A percentile compares a stretch with the other conserved stretches of the same genome.
phyloP scores from a whole-genome alignment of 306 rosid genomes.

The Gastrolobium bilobum region DNA sequence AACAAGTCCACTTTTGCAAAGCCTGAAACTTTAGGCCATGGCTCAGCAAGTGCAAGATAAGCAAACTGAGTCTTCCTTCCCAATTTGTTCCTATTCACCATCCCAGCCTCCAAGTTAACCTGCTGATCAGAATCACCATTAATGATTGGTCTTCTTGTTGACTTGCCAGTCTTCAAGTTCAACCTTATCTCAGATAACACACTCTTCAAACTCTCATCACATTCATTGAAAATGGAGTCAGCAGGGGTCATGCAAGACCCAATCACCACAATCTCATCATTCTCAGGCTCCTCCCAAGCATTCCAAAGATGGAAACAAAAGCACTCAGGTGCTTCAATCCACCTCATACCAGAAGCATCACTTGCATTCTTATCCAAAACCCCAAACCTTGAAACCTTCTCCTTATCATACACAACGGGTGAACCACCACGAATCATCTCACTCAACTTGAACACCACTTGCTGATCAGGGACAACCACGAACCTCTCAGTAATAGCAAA shows the following conservation, averaged over 20 bases:
- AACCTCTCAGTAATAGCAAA: slow-evolving; percentile 81
- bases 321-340: slow-evolving; percentile 93
- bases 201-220: slow-evolving; percentile 77
- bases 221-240: slow-evolving; percentile 92
- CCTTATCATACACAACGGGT: slow-evolving; percentile 78
- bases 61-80: slow-evolving; percentile 82
- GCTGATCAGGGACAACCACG: slow-evolving; percentile 93
- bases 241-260: slow-evolving; percentile 98
- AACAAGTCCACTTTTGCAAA: slow-evolving; percentile 83
- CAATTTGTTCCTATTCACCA: slow-evolving; percentile 86
- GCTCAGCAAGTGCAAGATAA: slow-evolving; percentile 86
- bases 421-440: slow-evolving; percentile 94
- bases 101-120: slow-evolving; percentile 91
- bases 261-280: slow-evolving; percentile 78
- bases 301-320: slow-evolving; percentile 98
- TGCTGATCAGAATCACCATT: slow-evolving; percentile 59
- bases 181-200: slow-evolving; percentile 83
- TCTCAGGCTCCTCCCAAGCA: slow-evolving; percentile 88
- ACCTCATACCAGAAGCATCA: slow-evolving; percentile 56
- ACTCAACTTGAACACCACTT: slow-evolving; percentile 80
- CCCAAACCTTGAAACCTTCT: slow-evolving; percentile 77
- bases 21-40: slow-evolving; percentile 98
- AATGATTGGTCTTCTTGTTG: slow-evolving; percentile 66
- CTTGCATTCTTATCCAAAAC: slow-evolving; percentile 71
- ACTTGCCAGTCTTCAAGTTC: slow-evolving; percentile 74